These are phyloP conservation scores for Agrocybe pediades DNA, from an alignment of 768 basidiomycete species.

Conservation along the genomic window DNA sequence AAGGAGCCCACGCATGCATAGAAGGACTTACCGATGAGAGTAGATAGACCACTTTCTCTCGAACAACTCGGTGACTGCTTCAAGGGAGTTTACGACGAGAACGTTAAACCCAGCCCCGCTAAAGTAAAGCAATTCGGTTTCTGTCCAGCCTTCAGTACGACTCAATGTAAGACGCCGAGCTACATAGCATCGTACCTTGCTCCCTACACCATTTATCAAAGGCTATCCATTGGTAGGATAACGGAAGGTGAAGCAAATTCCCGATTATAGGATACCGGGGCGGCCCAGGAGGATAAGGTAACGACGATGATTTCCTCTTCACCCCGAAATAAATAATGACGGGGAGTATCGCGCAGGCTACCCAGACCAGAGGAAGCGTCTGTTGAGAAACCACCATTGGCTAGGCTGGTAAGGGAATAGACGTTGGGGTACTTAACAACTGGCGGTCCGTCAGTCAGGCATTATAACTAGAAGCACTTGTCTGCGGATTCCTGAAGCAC, in stretches of 20 bases:
- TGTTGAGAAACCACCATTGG: too few species aligned
- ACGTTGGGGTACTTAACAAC: too few species aligned
- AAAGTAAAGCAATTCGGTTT: not conserved
- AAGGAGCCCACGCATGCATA: not conserved
- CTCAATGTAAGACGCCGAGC: not conserved
- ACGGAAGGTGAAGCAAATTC: slow-evolving; percentile 28
- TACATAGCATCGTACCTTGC: not conserved
- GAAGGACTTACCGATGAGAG: slow-evolving; percentile 2
- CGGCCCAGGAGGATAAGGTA: slow-evolving; percentile 31
- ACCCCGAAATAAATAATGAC: too few species aligned
- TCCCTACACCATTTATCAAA: slow-evolving; percentile 23
- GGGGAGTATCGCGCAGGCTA: too few species aligned
- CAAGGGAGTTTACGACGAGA: not conserved
- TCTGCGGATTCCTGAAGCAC: too few species aligned
- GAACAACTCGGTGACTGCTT: not conserved
- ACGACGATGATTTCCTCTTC: too few species aligned
- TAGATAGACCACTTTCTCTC: slow-evolving; percentile 4
- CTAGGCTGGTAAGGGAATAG: too few species aligned
- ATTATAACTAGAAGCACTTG: too few species aligned
- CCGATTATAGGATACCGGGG: slow-evolving; percentile 25
- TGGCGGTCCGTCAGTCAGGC: too few species aligned
- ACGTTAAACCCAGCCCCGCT: not conserved
- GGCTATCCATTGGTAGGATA: slow-evolving; percentile 18
- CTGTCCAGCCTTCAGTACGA: not conserved
- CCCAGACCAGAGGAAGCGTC: too few species aligned